Conservation (phyloP, 176 grass and related monocot genomes). For the Tuctoria greenei region DNA sequence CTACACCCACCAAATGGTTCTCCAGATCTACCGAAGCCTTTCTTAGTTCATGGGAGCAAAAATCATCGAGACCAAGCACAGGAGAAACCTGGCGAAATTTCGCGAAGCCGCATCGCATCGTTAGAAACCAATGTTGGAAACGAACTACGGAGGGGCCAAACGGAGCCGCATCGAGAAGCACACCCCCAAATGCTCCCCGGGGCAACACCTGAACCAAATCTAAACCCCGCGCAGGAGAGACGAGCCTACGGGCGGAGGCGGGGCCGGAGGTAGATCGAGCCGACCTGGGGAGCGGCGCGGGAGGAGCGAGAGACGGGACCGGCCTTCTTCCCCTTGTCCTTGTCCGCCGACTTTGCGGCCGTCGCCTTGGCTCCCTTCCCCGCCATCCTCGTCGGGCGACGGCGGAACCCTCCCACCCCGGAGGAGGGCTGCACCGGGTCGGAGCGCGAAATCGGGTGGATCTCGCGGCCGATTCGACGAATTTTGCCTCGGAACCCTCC, state of each 20-base stretch:
- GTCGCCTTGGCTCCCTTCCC: slow-evolving; percentile 55
- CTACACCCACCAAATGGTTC: not conserved
- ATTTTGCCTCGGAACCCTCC: not conserved
- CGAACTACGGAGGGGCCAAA: not conserved
- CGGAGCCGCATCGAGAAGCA: not conserved
- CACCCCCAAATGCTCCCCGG: not conserved
- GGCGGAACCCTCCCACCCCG: slow-evolving; percentile 15
- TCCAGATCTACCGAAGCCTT: slow-evolving; percentile 30
- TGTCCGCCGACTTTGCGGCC: slow-evolving; percentile 49
- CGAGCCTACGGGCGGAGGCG: not conserved
- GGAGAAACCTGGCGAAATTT: not conserved
- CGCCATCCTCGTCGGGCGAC: slow-evolving; percentile 37
- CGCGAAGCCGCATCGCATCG: not conserved
- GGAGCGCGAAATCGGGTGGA: slow-evolving; percentile 17
- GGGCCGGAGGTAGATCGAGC: not conserved
- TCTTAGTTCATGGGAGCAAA: not conserved
- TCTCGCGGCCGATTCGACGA: slow-evolving; percentile 32
- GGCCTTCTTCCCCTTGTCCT: slow-evolving; percentile 63
- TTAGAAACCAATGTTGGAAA: not conserved
- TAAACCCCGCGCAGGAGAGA: not conserved
- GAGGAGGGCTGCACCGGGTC: slow-evolving; percentile 1
- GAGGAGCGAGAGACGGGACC: slow-evolving; percentile 48
- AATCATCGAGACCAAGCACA: not conserved
- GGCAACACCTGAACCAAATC: slow-evolving; percentile 10
- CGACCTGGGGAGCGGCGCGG: slow-evolving; percentile 44